Conservation (phyloP, 495 filamentous ascomycete species). For the Pyrenula massariospora region DNA sequence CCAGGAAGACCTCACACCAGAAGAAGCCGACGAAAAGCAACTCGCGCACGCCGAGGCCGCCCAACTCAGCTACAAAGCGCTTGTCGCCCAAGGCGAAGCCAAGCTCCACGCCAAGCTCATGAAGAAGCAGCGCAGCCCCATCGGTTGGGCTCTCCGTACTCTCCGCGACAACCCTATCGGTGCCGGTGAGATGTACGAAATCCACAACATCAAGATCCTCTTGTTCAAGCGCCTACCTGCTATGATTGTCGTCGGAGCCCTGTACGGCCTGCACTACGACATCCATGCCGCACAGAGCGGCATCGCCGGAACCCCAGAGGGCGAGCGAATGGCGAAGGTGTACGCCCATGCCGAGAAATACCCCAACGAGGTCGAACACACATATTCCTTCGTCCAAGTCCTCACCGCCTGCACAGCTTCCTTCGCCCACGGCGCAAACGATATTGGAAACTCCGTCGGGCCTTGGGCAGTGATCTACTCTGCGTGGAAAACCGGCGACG, state of each 20-base stretch:
- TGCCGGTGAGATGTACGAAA: slow-evolving; percentile 53
- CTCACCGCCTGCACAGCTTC: slow-evolving; percentile 64
- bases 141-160: slow-evolving; percentile 63
- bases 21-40: too few species aligned
- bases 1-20: slow-evolving; percentile 4
- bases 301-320: slow-evolving; percentile 52
- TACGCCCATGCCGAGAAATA: slow-evolving; percentile 51
- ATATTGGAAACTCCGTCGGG: slow-evolving; percentile 66
- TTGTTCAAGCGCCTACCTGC: slow-evolving; percentile 51
- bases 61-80: slow-evolving; percentile 41
- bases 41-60: too few species aligned
- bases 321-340: slow-evolving; percentile 48
- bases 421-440: slow-evolving; percentile 73
- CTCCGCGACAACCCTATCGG: slow-evolving; percentile 59
- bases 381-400: slow-evolving; percentile 65
- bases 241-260: slow-evolving; percentile 35
- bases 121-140: slow-evolving; percentile 43
- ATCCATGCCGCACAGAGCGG: slow-evolving; percentile 59
- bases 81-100: slow-evolving; percentile 35
- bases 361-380: slow-evolving; percentile 66
- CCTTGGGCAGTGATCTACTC: slow-evolving; percentile 59
- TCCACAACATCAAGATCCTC: slow-evolving; percentile 47
- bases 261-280: slow-evolving; percentile 63
- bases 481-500: slow-evolving; percentile 47
- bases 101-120: slow-evolving; percentile 41